A percentile compares a stretch with the other conserved stretches of the same genome.
Evolutionary conservation across 441 rosid genomes (phyloP).

Genomic region (Populus trichocarpa): DNA sequence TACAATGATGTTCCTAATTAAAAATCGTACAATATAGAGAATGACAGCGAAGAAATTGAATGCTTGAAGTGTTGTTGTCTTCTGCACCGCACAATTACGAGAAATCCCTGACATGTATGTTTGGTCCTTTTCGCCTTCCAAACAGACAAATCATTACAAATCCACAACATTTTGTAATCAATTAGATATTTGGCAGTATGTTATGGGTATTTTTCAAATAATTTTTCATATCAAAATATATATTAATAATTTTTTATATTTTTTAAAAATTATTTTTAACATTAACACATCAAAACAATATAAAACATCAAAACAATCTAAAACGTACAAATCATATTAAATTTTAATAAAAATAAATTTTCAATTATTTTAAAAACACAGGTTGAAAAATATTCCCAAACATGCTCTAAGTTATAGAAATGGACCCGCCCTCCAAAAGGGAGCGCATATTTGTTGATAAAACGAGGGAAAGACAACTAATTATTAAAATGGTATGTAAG

Average conservation of each 20-base stretch:
- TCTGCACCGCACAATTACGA: neutral
- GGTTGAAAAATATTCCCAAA: no score
- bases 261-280: no score
- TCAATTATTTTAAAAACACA: no score
- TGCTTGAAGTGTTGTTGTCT: neutral
- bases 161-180: neutral
- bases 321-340: no score
- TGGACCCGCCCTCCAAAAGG: neutral
- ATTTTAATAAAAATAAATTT: no score
- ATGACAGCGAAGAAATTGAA: neutral
- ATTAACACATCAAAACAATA: no score
- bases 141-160: neutral
- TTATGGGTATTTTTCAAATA: no score
- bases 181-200: no score
- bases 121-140: neutral
- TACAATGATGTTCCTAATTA: neutral
- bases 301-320: no score
- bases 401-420: neutral
- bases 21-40: no score
- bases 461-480: neutral
- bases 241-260: no score
- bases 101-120: neutral
- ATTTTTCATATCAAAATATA: no score
- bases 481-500: neutral
- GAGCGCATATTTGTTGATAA: neutral